phyloP scores from a whole-genome alignment of 768 basidiomycete genomes.

The Pisolithus sp. region DNA sequence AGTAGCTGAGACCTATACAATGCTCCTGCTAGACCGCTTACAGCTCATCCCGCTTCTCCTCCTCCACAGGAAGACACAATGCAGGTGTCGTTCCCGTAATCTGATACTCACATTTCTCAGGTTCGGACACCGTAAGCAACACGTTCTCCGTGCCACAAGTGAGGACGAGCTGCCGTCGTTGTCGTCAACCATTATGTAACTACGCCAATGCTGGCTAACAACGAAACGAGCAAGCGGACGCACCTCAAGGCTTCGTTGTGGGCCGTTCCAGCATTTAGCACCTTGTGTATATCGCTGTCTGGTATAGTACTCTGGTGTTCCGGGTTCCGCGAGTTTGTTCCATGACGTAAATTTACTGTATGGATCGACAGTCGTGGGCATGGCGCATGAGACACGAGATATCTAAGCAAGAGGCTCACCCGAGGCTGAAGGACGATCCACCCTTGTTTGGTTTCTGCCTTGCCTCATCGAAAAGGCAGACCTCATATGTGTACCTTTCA shows the following conservation, averaged over 20 bases:
- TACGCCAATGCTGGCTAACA: background rate
- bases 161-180: slow-evolving; percentile 55
- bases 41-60: slow-evolving; percentile 25
- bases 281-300: slow-evolving; percentile 81
- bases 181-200: background rate
- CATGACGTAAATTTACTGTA: slow-evolving; percentile 71
- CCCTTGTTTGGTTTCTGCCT: slow-evolving; percentile 85
- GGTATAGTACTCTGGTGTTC: slow-evolving; percentile 68
- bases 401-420: slow-evolving; percentile 45
- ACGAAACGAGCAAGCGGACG: slow-evolving; percentile 13
- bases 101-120: slow-evolving; percentile 95
- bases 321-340: slow-evolving; percentile 56
- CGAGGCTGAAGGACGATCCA: slow-evolving; percentile 69
- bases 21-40: slow-evolving; percentile 6
- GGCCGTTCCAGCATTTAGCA: slow-evolving; percentile 94
- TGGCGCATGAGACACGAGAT: background rate
- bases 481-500: slow-evolving; percentile 83
- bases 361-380: background rate
- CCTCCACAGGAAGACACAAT: slow-evolving; percentile 52
- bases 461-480: slow-evolving; percentile 86
- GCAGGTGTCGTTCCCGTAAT: slow-evolving; percentile 83
- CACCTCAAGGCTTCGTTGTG: slow-evolving; percentile 78
- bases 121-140: slow-evolving; percentile 70
- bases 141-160: slow-evolving; percentile 83
- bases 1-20: no score